A percentile compares a stretch with the other conserved stretches of the same genome.
These are phyloP conservation scores for Candolleomyces eurysporus DNA, from an alignment of 768 basidiomycete species.

Conservation along the genomic window DNA sequence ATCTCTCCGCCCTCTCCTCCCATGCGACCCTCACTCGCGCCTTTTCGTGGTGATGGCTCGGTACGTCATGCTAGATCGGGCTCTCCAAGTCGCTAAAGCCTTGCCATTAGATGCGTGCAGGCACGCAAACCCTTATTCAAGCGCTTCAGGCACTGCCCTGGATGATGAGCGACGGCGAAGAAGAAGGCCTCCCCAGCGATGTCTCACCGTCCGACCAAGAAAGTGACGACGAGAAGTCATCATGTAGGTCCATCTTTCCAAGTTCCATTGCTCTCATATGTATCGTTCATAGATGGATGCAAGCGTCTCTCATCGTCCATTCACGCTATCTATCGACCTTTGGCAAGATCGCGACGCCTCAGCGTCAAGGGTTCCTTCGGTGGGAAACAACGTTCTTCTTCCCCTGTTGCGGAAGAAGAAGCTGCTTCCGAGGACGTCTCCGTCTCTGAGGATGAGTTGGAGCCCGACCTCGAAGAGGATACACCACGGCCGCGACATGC, in stretches of 20 bases:
- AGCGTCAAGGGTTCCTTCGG: slow-evolving; percentile 19
- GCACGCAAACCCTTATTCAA: slow-evolving; percentile 87
- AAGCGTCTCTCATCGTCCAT: slow-evolving; percentile 76
- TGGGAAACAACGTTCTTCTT: slow-evolving; percentile 6
- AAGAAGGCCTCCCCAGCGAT: slow-evolving; percentile 49
- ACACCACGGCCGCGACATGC: slow-evolving; percentile 38
- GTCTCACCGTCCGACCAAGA: slow-evolving; percentile 48
- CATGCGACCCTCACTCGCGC: slow-evolving; percentile 43
- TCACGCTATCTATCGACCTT: slow-evolving; percentile 81
- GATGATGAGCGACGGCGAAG: slow-evolving; percentile 69
- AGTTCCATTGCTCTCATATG: neutral
- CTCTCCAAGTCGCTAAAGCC: slow-evolving; percentile 5
- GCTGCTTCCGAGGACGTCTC: slow-evolving; percentile 23
- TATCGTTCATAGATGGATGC: slow-evolving; percentile 22
- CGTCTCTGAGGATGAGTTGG: slow-evolving; percentile 50
- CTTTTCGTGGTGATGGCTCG: slow-evolving; percentile 69
- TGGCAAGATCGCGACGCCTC: slow-evolving; percentile 61
- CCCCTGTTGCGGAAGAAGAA: slow-evolving; percentile 30
- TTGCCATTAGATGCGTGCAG: slow-evolving; percentile 69
- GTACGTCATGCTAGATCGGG: slow-evolving; percentile 39
- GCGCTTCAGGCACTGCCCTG: slow-evolving; percentile 84
- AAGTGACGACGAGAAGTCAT: slow-evolving; percentile 63
- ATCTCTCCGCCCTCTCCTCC: slow-evolving; percentile 73
- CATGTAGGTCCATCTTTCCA: slow-evolving; percentile 20
- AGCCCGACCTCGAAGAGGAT: slow-evolving; percentile 55